Conservation (phyloP, 2,329 filamentous ascomycete species). For the Pseudogymnoascus sp. region DNA sequence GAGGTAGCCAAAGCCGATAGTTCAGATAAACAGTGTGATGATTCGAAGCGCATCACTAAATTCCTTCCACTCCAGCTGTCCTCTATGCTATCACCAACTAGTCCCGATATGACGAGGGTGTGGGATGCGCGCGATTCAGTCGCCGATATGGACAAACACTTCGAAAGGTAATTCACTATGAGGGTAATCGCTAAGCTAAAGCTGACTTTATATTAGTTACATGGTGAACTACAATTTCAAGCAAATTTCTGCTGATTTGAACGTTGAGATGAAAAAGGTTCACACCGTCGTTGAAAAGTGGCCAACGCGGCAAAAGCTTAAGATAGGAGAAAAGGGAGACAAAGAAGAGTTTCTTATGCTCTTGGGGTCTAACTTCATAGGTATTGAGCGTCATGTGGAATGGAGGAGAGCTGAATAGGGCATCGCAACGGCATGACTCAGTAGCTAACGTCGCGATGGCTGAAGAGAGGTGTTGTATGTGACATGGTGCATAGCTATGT, state of each 20-base stretch:
- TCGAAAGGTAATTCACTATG: constrained; percentile 10
- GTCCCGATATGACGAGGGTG: background rate
- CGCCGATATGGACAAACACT: constrained; percentile 14
- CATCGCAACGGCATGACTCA: background rate
- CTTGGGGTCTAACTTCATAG: constrained; percentile 7
- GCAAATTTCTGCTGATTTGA: constrained; percentile 5
- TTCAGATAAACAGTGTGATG: background rate
- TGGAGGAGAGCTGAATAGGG: constrained; percentile 15
- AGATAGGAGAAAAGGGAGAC: constrained; percentile 15
- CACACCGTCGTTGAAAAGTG: constrained; percentile 29
- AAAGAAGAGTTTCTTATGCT: constrained; percentile 26
- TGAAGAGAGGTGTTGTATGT: background rate
- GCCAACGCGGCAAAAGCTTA: constrained; percentile 24
- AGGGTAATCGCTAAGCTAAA: background rate
- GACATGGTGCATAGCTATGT: no score
- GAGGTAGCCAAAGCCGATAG: constrained; percentile 11
- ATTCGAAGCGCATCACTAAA: constrained; percentile 10
- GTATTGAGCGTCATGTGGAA: constrained; percentile 26
- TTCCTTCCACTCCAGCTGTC: constrained; percentile 10
- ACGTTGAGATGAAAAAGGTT: constrained; percentile 22
- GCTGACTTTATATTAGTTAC: background rate
- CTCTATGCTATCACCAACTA: background rate
- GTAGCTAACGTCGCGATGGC: background rate
- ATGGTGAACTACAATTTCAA: constrained; percentile 9
- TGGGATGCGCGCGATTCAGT: constrained; percentile 6